Conservation (phyloP, 2,329 filamentous ascomycete species). For the Epichloe bromicola region DNA sequence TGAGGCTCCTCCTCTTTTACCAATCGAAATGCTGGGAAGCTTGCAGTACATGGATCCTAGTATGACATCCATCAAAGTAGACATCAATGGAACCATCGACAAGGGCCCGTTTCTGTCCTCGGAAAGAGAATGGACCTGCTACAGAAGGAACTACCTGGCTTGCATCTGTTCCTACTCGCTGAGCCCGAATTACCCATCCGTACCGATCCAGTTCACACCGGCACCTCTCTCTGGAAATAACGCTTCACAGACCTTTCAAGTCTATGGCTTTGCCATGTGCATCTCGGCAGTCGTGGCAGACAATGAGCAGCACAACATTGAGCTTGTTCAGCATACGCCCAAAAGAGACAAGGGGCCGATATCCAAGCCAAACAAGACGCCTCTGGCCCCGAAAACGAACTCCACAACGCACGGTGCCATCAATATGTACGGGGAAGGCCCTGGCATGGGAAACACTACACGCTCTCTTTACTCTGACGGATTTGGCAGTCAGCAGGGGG, state of each 20-base stretch:
- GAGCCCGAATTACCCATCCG: slow-evolving; percentile 38
- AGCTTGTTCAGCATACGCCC: slow-evolving; percentile 80
- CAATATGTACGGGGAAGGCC: slow-evolving; percentile 29
- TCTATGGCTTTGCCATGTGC: slow-evolving; percentile 68
- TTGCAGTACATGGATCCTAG: slow-evolving; percentile 44
- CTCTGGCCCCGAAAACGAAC: slow-evolving; percentile 54
- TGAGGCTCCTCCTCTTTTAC: slow-evolving; percentile 39
- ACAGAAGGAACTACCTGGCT: slow-evolving; percentile 81
- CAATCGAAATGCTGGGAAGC: slow-evolving; percentile 41
- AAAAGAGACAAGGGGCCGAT: slow-evolving; percentile 83
- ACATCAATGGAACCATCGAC: slow-evolving; percentile 70
- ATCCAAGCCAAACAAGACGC: slow-evolving; percentile 55
- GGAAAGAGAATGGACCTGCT: slow-evolving; percentile 83
- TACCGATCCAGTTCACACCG: slow-evolving; percentile 37
- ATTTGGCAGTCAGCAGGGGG: slow-evolving; percentile 18
- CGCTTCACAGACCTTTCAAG: slow-evolving; percentile 40
- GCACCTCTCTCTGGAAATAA: not conserved
- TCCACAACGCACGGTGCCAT: slow-evolving; percentile 34
- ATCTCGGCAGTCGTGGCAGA: slow-evolving; percentile 76
- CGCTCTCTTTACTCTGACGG: slow-evolving; percentile 29
- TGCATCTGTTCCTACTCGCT: slow-evolving; percentile 70
- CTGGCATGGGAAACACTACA: slow-evolving; percentile 11
- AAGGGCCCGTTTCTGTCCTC: slow-evolving; percentile 70
- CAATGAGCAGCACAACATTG: slow-evolving; percentile 61
- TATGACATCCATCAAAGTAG: slow-evolving; percentile 45